phyloP scores from a whole-genome alignment of 352 stramenopile genomes.

The Phytophthora rubi region DNA sequence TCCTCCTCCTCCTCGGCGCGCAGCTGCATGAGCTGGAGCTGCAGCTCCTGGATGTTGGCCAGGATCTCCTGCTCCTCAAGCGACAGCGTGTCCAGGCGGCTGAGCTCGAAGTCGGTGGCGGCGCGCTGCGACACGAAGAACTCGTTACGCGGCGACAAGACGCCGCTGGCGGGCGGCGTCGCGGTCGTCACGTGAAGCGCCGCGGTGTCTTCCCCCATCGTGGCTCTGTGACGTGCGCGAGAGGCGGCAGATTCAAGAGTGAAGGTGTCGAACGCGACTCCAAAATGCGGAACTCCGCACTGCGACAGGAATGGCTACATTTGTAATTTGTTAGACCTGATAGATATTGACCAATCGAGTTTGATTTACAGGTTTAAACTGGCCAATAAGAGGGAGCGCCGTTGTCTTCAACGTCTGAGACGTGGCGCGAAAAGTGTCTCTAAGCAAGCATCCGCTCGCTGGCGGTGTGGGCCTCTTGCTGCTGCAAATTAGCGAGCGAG shows the following conservation, averaged over 20 bases:
- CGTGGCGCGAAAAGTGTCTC: slow-evolving; percentile 14
- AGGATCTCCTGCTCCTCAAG: slow-evolving; percentile 90
- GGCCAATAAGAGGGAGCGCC: slow-evolving; percentile 4
- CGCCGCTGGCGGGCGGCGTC: slow-evolving; percentile 30
- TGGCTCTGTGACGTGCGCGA: neutral
- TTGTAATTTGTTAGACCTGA: slow-evolving; percentile 14
- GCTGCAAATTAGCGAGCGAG: neutral
- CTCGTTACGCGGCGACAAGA: slow-evolving; percentile 70
- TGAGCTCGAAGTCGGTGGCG: slow-evolving; percentile 69
- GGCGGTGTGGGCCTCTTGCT: neutral
- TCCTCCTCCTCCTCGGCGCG: slow-evolving; percentile 70
- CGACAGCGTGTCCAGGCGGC: slow-evolving; percentile 71
- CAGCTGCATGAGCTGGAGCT: slow-evolving; percentile 85
- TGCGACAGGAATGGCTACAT: slow-evolving; percentile 14
- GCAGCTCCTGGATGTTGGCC: slow-evolving; percentile 90
- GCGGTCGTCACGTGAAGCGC: slow-evolving; percentile 26
- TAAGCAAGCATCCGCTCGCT: no score
- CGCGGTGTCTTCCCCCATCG: slow-evolving; percentile 34
- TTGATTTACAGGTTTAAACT: slow-evolving; percentile 7
- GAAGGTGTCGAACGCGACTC: slow-evolving; percentile 18
- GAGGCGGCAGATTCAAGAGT: slow-evolving; percentile 27
- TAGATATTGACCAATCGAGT: slow-evolving; percentile 16
- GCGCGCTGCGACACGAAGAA: slow-evolving; percentile 81
- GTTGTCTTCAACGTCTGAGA: slow-evolving; percentile 10
- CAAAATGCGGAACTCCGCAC: slow-evolving; percentile 1